Evolutionary conservation across 2,329 filamentous ascomycete species (phyloP), one percentile per base, ranked within the genome.

Genomic region (Thielaviopsis cerberus): DNA sequence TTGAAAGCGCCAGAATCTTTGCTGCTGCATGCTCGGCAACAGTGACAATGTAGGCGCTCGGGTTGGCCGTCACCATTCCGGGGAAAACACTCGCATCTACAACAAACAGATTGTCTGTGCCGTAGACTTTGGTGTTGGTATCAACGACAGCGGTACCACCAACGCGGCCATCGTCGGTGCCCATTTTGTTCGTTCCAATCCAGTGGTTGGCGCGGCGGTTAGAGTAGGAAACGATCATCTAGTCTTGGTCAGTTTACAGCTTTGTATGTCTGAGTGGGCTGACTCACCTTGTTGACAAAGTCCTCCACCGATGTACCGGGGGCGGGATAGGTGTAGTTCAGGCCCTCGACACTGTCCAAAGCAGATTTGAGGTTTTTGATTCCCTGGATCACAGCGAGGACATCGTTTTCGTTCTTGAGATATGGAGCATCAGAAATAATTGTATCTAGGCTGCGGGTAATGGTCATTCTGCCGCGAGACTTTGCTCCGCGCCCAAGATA

Each of bases 21-120:
- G 73, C 72, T 4, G 75, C 75, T 8, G 81, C 81, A 50, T 76
- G 74, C 71, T 86, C 83, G 20, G 81, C 77, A 20, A 76, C 80
- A 37, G 81, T 73, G 66, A 85, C 80, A 63, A 85, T 79, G 45
- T 80, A 76, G 1, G 80, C 76, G 53, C 79, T 78, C 1, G 83
- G 84, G 69, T 88, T 88, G 20, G 81, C 80, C 0, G 81, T 81
- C 2, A 81, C 75, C 63, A 85, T 78, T 62, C 83, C 83, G 0
- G 83, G 82, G 70, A 85, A 83, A 64, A 86, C 81, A 61, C 77
- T 78, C 0, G 78, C 82, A 64, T 86, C 82, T 3, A 86, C 79
- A 15, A 85, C 77, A 64, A 81, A 84, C 51, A 85, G 71, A 68
- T 85, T 85, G 64, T 84, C 79, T 0, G 78, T 85, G 41, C 81